These are phyloP conservation scores for Suhomyces bribrorum DNA, from an alignment of 1,139 yeast species.

Conservation along the genomic window DNA sequence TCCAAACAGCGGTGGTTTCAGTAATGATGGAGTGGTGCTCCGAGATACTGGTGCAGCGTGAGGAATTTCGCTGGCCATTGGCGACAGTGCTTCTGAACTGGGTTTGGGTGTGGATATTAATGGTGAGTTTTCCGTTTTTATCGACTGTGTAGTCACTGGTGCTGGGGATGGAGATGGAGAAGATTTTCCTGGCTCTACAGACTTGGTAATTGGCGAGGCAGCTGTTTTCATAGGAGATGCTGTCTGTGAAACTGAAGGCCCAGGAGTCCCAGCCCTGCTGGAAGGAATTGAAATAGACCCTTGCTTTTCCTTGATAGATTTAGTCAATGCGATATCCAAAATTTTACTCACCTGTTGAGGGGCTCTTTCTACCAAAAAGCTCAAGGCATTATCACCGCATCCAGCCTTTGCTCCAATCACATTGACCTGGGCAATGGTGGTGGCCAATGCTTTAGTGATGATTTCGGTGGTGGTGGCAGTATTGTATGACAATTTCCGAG, in stretches of 20 bases:
- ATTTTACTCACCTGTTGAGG: slow-evolving; percentile 86
- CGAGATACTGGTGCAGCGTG: slow-evolving; percentile 2
- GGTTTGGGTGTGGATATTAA: neutral
- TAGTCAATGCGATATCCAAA: slow-evolving; percentile 79
- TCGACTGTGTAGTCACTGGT: neutral
- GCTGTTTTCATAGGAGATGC: slow-evolving; percentile 8
- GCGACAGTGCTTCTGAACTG: neutral
- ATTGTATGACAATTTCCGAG: slow-evolving; percentile 63
- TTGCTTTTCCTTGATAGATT: slow-evolving; percentile 65
- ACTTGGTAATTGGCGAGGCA: neutral
- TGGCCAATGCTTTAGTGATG: slow-evolving; percentile 88
- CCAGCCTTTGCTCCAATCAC: slow-evolving; percentile 87
- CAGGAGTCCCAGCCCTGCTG: slow-evolving; percentile 34
- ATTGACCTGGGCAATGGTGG: slow-evolving; percentile 87
- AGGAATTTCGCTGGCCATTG: neutral
- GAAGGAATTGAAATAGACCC: slow-evolving; percentile 26
- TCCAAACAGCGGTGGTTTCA: slow-evolving; percentile 14
- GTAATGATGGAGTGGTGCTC: slow-evolving; percentile 9
- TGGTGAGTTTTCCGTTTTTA: slow-evolving; percentile 1
- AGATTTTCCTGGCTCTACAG: neutral
- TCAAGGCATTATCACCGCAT: slow-evolving; percentile 75
- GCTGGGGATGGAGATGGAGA: slow-evolving; percentile 3
- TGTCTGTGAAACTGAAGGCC: slow-evolving; percentile 14
- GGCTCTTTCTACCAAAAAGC: slow-evolving; percentile 80
- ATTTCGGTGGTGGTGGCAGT: slow-evolving; percentile 76